Evolutionary conservation across 2,329 filamentous ascomycete species (phyloP).

Genomic region (Aspergillus brasiliensis): DNA sequence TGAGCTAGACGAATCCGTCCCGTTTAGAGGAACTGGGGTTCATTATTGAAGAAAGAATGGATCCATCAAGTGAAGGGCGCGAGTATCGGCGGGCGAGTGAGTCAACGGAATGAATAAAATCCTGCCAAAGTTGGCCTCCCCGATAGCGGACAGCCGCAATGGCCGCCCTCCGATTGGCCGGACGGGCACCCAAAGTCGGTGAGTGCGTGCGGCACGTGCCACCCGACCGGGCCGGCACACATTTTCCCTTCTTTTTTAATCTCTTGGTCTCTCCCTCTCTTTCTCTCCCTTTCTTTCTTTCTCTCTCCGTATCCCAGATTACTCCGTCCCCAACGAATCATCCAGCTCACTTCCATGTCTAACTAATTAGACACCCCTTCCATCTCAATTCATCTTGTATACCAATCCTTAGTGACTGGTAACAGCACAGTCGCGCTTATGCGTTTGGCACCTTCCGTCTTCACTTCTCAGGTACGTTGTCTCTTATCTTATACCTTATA

Average conservation of each 20-base stretch:
- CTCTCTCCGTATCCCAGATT: constrained; percentile 10
- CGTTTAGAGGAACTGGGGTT: background rate
- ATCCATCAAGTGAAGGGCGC: background rate
- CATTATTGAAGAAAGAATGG: background rate
- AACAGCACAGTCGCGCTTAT: constrained; percentile 66
- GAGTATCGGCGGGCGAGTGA: background rate
- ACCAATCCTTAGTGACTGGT: constrained; percentile 36
- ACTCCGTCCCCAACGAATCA: constrained; percentile 16
- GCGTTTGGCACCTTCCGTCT: constrained; percentile 81
- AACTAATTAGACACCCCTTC: constrained; percentile 24
- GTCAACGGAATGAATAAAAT: constrained; percentile 11
- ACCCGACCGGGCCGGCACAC: constrained; percentile 25
- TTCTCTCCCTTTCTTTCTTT: constrained; percentile 13
- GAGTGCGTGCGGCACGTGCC: constrained; percentile 29
- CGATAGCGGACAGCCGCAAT: constrained; percentile 22
- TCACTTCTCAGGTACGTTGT: constrained; percentile 77
- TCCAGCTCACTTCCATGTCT: constrained; percentile 20
- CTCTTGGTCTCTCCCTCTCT: constrained; percentile 16
- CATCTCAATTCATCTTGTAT: constrained; percentile 5
- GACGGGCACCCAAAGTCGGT: constrained; percentile 25
- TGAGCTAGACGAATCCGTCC: background rate
- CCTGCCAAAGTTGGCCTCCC: constrained; percentile 6
- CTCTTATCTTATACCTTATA: too few relatives aligned
- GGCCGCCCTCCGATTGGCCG: constrained; percentile 28
- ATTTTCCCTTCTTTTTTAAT: constrained; percentile 12